These are phyloP conservation scores for Rhodotorula kratochvilovae DNA, from an alignment of 768 basidiomycete genomes.

Conservation along the genomic window DNA sequence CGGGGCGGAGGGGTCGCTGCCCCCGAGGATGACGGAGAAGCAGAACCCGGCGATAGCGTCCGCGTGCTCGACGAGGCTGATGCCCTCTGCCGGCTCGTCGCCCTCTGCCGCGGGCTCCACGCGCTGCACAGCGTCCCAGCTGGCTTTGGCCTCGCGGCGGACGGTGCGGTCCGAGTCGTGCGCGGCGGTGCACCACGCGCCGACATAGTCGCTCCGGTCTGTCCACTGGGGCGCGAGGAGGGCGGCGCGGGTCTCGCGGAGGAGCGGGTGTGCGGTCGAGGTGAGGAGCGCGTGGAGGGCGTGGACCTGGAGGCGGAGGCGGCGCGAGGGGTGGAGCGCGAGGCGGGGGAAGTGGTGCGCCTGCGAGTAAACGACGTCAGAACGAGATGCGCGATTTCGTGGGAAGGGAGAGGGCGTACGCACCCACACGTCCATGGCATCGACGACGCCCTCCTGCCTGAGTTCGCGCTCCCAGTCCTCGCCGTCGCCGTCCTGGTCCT, in stretches of 20 bases:
- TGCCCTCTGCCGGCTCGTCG: constrained; percentile 6
- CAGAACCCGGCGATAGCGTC: constrained; percentile 24
- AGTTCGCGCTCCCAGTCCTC: constrained; percentile 35
- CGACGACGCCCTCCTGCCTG: constrained; percentile 51
- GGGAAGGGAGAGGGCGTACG: constrained; percentile 45
- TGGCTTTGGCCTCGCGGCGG: constrained; percentile 50
- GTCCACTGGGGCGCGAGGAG: constrained; percentile 54
- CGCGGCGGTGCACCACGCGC: constrained; percentile 67
- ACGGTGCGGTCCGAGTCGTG: constrained; percentile 70
- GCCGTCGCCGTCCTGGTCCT: constrained; percentile 51
- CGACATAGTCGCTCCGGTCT: constrained; percentile 59
- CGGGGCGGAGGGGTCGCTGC: neutral
- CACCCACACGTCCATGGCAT: constrained; percentile 88
- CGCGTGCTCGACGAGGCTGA: constrained; percentile 26
- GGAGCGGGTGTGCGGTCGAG: constrained; percentile 49
- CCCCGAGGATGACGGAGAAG: constrained; percentile 16
- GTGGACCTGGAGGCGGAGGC: constrained; percentile 62
- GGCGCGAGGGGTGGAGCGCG: constrained; percentile 72
- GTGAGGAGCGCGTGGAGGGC: constrained; percentile 64
- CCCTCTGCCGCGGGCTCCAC: neutral
- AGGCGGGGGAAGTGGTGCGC: constrained; percentile 80
- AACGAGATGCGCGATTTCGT: too few species aligned
- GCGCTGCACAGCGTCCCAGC: constrained; percentile 18
- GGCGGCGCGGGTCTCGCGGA: constrained; percentile 54
- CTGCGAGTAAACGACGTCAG: constrained; percentile 52